Evolutionary conservation across 345 rosid species (phyloP).

Genomic region (Salix caprea): DNA sequence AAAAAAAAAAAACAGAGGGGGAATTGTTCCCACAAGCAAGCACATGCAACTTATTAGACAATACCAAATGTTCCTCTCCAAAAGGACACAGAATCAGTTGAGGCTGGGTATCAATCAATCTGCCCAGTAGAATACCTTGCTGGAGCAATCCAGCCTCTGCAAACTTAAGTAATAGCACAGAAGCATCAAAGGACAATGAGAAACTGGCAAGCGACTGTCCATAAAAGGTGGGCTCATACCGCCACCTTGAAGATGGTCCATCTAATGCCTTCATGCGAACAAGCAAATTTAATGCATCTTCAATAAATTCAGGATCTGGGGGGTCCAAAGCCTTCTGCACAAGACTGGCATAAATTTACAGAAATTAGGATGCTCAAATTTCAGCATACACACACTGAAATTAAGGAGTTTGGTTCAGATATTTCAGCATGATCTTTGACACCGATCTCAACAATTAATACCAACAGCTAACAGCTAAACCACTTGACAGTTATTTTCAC

Average conservation of each 20-base stretch:
- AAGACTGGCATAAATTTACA: conserved; percentile 44
- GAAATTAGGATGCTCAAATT: conserved; percentile 11
- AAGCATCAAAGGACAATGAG: conserved; percentile 75
- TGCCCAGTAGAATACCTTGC: conserved; percentile 81
- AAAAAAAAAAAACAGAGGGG: background rate
- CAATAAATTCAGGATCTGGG: conserved; percentile 62
- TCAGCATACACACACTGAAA: background rate
- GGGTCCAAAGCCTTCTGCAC: conserved; percentile 88
- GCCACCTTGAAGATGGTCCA: conserved; percentile 50
- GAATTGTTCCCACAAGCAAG: conserved; percentile 8
- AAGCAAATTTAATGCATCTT: conserved; percentile 70
- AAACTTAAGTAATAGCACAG: conserved; percentile 69
- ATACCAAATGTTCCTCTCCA: conserved; percentile 73
- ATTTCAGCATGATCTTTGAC: background rate
- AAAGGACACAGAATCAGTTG: conserved; percentile 76
- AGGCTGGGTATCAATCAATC: conserved; percentile 73
- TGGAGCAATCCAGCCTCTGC: conserved; percentile 76
- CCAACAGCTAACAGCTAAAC: background rate
- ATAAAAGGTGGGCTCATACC: conserved; percentile 83
- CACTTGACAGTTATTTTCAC: background rate
- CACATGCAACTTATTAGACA: conserved; percentile 16
- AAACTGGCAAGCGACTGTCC: conserved; percentile 83
- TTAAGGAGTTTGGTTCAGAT: background rate
- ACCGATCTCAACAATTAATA: background rate
- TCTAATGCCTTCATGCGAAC: conserved; percentile 50